Base-by-base conservation (phyloP, 306 rosid genomes). In the Fagus crenata region DNA sequence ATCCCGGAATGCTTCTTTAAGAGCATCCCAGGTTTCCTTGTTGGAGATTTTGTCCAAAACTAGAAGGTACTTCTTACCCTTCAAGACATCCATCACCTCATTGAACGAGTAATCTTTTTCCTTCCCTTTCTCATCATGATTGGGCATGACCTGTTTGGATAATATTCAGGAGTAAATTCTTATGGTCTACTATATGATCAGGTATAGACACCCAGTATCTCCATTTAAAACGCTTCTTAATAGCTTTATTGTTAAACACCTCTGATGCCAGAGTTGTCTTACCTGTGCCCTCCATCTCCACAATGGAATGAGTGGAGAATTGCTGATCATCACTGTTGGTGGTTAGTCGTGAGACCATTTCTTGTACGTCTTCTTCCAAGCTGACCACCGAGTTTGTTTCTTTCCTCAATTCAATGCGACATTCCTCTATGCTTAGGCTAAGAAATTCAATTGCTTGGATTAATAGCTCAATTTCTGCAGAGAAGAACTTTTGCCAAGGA, bases 201-300 rank as follows among this genome's bases (percentile, higher is more conserved):
- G 79, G 63, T 49, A 77, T 5, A 59, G 80, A 11, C 53, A 81
- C 72, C 89, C 84, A 78, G 6, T 31, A 75, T 17, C 82, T 80
- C 73, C 22, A 3, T 6, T 49, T 61, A 67, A 86, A 86, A 59
- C 54, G 63, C 1, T 51, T 1, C 6, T 17, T 6, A 8, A 75
- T 46, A 12, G 32, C 7, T 28, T 69, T 42, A 60, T 72, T 53
- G 22, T 76, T 15, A 74, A 28, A 86, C 36, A 86, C 73, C 53
- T 37, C 58, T 11, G 76, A 73, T 5, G 90, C 90, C 41, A 86
- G 71, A 69, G 84, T 76, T 28, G 86, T 84, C 84, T 86, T 86
- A 43, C 90, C 90, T 2, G 73, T 65, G 40, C 90, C 90, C 46
- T 17, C 40, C 61, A 86, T 86, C 67, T 87, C 89, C 39, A 73